phyloP scores from a whole-genome alignment of 2,329 filamentous ascomycete genomes.

The Phyllosticta citribraziliensis region DNA sequence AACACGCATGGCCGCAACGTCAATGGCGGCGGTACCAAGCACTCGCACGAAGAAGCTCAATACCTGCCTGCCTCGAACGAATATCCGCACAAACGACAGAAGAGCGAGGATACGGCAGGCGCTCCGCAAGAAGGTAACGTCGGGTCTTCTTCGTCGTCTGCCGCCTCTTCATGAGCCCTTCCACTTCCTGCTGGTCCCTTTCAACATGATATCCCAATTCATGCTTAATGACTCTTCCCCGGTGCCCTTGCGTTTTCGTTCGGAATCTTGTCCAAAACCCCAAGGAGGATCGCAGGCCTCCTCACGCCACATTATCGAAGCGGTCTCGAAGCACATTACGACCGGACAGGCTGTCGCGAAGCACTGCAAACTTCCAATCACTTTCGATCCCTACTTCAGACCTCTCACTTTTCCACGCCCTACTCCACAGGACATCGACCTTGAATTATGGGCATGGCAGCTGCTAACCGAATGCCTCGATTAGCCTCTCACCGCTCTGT shows the following conservation, averaged over 20 bases:
- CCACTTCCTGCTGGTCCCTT: neutral
- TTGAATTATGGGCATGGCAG: neutral
- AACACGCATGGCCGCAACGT: neutral
- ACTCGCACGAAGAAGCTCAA: constrained; percentile 9
- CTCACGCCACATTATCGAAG: too few species aligned
- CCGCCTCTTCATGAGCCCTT: neutral
- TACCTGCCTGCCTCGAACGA: constrained; percentile 9
- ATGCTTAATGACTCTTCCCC: neutral
- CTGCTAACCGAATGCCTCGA: neutral
- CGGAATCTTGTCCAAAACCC: too few species aligned
- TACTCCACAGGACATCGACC: neutral
- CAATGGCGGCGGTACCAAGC: constrained; percentile 3
- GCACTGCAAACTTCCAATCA: neutral
- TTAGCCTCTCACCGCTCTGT: neutral
- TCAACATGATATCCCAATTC: neutral
- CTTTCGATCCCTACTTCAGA: neutral
- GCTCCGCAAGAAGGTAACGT: neutral
- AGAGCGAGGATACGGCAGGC: constrained; percentile 7
- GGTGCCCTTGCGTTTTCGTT: too few species aligned
- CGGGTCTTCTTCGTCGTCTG: neutral
- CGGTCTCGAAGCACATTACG: too few species aligned
- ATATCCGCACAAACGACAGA: constrained; percentile 8
- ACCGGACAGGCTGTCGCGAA: neutral
- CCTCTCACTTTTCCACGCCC: neutral
- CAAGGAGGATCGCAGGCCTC: too few species aligned